Percentiles rank a stretch among this genome's conserved stretches.
Evolutionary conservation across 169 alveolate genomes (phyloP).

Genomic region (Besnoitia besnoiti): DNA sequence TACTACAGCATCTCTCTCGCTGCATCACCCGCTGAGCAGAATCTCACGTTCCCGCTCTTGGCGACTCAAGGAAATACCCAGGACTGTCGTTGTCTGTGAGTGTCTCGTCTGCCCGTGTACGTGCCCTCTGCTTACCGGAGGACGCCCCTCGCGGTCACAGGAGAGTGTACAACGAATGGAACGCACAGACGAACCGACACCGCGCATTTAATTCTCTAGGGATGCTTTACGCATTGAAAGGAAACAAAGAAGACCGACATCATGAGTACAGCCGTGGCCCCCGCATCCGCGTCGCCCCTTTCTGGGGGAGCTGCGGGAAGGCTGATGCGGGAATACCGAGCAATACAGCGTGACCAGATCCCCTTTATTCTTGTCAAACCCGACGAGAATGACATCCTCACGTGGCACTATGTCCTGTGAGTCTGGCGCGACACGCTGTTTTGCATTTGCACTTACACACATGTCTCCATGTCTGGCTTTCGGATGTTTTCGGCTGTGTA

Average conservation of each 20-base stretch:
- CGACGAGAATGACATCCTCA: conserved; percentile 20
- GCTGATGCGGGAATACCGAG: neutral
- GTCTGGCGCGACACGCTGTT: too few relatives aligned
- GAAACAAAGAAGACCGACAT: neutral
- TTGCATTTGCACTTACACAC: neutral
- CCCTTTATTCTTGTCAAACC: conserved; percentile 40
- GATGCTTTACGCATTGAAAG: neutral
- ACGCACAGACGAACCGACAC: neutral
- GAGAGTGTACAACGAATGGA: neutral
- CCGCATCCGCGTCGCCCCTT: neutral
- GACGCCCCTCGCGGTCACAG: neutral
- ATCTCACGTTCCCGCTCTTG: too few relatives aligned
- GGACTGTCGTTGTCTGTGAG: too few relatives aligned
- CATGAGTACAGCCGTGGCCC: neutral
- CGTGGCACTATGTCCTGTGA: conserved; percentile 58
- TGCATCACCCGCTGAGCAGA: too few relatives aligned
- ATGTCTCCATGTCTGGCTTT: too few relatives aligned
- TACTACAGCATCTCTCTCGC: too few relatives aligned
- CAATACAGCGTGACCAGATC: neutral
- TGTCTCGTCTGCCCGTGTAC: too few relatives aligned
- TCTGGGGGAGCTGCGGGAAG: neutral
- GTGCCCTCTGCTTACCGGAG: too few relatives aligned
- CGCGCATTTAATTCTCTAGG: neutral
- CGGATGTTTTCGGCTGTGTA: too few relatives aligned
- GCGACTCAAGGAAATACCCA: too few relatives aligned